Evolutionary conservation across 805 yeast species (phyloP).

Genomic region (Ogataea glucozyma): DNA sequence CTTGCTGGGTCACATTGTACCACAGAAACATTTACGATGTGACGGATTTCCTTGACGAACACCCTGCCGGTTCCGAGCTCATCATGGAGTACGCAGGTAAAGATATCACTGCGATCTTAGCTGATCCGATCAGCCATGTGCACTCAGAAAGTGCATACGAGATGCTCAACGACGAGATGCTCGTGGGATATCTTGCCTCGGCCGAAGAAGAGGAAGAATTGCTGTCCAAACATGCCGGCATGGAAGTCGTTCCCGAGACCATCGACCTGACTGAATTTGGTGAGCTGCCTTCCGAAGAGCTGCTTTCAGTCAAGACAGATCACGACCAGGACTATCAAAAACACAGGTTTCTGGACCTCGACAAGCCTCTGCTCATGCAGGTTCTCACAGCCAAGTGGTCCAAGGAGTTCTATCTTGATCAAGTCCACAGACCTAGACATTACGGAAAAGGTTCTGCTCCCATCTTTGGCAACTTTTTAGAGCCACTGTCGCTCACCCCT

Average conservation of each 20-base stretch:
- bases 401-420: constrained; percentile 90
- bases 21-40: constrained; percentile 84
- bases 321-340: constrained; percentile 64
- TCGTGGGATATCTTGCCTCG: constrained; percentile 84
- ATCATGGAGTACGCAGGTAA: constrained; percentile 59
- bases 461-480: constrained; percentile 89
- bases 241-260: constrained; percentile 40
- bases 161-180: constrained; percentile 79
- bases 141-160: constrained; percentile 90
- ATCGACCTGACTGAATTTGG: constrained; percentile 58
- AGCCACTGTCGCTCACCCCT: constrained; percentile 86
- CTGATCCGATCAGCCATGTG: constrained; percentile 66
- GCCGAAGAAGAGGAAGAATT: constrained; percentile 73
- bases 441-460: constrained; percentile 98
- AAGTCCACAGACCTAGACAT: constrained; percentile 97
- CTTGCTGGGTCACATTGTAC: constrained; percentile 81
- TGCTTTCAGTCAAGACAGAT: constrained; percentile 78
- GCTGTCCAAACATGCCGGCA: constrained; percentile 53
- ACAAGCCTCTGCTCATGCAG: constrained; percentile 78
- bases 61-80: constrained; percentile 68
- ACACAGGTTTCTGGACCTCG: constrained; percentile 85
- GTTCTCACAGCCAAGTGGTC: constrained; percentile 73
- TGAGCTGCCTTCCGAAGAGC: constrained; percentile 70
- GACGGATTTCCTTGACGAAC: constrained; percentile 68
- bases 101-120: constrained; percentile 71